These are phyloP conservation scores for Tilletia horrida DNA, from an alignment of 1,284 basidiomycete species.

Conservation along the genomic window DNA sequence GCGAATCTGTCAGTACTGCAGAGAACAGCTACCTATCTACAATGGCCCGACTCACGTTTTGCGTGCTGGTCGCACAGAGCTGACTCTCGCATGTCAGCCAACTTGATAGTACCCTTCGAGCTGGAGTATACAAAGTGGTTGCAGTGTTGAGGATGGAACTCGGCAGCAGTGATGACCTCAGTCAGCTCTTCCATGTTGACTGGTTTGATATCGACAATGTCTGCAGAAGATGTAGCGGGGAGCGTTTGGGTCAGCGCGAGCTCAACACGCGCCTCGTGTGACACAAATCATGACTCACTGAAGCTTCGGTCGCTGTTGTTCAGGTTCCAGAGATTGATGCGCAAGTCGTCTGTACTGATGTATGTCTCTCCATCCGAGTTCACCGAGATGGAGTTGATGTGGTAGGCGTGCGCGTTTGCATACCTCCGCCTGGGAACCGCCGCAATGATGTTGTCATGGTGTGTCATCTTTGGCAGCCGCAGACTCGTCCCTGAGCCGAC, in stretches of 20 bases:
- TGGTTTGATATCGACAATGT: slow-evolving; percentile 99
- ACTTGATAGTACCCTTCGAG: slow-evolving; percentile 98
- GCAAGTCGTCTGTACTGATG: slow-evolving; percentile 93
- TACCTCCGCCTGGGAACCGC: slow-evolving; percentile 98
- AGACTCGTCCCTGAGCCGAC: slow-evolving; percentile 39
- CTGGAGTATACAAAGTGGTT: slow-evolving; percentile 99
- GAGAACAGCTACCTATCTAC: no score
- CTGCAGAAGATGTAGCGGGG: slow-evolving; percentile 58
- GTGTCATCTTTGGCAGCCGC: slow-evolving; percentile 64
- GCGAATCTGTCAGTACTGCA: neutral
- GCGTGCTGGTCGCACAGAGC: slow-evolving; percentile 94
- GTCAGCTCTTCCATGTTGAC: slow-evolving; percentile 99
- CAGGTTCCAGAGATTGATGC: slow-evolving; percentile 97
- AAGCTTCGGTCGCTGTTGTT: slow-evolving; percentile 99
- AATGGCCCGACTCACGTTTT: slow-evolving; percentile 69
- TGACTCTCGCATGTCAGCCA: slow-evolving; percentile 99
- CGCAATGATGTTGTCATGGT: slow-evolving; percentile 96
- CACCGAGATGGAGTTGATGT: slow-evolving; percentile 99
- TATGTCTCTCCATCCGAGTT: slow-evolving; percentile 99
- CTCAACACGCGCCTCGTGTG: slow-evolving; percentile 15
- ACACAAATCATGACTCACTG: slow-evolving; percentile 65
- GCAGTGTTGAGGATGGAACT: slow-evolving; percentile 97
- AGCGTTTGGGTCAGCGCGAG: slow-evolving; percentile 14
- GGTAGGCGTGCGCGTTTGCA: slow-evolving; percentile 98
- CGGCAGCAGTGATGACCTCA: slow-evolving; percentile 97